Conservation (phyloP, 176 grass and related monocot species). For the Musa beccarii region DNA sequence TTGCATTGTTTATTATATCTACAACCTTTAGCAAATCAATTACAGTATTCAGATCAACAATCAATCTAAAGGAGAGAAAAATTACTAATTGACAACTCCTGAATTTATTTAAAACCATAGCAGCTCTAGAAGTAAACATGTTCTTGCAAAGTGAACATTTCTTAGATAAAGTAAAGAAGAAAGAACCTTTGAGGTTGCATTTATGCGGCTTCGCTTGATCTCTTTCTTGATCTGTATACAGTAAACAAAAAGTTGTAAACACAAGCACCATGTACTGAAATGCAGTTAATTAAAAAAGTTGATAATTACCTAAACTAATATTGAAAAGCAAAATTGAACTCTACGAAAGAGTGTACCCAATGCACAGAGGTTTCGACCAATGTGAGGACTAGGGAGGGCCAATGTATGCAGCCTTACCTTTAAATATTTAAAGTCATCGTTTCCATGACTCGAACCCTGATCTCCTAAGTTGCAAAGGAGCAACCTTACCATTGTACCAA, state of each 20-base stretch:
- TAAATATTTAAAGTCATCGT: no score
- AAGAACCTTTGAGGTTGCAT: slow-evolving; percentile 66
- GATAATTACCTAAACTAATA: neutral
- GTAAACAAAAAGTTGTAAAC: neutral
- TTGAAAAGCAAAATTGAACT: no score
- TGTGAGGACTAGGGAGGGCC: no score
- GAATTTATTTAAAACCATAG: neutral
- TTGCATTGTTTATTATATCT: slow-evolving; percentile 52
- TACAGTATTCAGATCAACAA: neutral
- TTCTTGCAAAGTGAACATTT: neutral
- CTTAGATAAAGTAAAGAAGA: neutral
- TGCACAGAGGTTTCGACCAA: no score
- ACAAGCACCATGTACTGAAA: neutral
- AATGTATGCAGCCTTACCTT: no score
- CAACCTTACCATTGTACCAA: no score
- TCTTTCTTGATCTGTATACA: slow-evolving; percentile 64
- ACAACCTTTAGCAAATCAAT: slow-evolving; percentile 51
- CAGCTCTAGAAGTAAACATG: neutral
- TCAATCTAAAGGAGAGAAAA: neutral
- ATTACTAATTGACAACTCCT: neutral
- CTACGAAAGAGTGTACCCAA: no score
- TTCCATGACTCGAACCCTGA: no score
- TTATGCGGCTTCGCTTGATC: slow-evolving; percentile 74
- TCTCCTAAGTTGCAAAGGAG: no score
- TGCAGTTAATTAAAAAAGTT: neutral